Conservation (phyloP, 176 grass and related monocot species). For the Phyllostachys edulis region DNA sequence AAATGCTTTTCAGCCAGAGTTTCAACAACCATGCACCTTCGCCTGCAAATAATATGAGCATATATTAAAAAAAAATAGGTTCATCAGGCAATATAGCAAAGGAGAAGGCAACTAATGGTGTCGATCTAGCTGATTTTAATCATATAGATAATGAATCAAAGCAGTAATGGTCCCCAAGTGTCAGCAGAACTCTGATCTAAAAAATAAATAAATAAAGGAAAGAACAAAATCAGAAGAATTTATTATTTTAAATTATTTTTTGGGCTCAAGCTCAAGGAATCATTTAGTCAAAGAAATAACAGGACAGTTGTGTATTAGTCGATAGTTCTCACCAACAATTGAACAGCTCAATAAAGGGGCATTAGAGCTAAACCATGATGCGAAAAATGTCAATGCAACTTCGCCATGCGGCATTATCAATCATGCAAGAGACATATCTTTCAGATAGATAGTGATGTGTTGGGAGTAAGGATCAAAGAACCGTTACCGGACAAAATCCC, state of each 20-base stretch:
- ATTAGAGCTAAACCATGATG: conserved; percentile 27
- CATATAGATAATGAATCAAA: conserved; percentile 3
- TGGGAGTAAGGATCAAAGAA: too few species aligned
- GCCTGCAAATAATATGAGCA: conserved; percentile 50
- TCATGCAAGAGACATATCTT: neutral
- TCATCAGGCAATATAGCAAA: neutral
- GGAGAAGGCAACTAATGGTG: neutral
- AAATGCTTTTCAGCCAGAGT: conserved; percentile 93
- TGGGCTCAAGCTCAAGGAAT: neutral
- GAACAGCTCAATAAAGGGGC: neutral
- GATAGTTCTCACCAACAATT: neutral
- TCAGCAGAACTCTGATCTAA: neutral
- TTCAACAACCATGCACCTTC: conserved; percentile 89
- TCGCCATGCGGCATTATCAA: neutral
- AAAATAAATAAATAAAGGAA: neutral
- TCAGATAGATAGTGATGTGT: conserved; percentile 22
- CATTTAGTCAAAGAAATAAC: neutral
- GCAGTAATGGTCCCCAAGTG: conserved; percentile 5
- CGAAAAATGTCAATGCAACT: conserved; percentile 12
- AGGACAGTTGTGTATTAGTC: conserved; percentile 8
- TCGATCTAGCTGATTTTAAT: neutral
- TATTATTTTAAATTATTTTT: neutral
- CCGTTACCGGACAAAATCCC: too few species aligned
- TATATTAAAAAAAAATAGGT: conserved; percentile 3
- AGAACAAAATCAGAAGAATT: neutral